A percentile compares a stretch with the other conserved stretches of the same genome.
phyloP scores from a whole-genome alignment of 306 rosid species.

The Lablab purpureus region DNA sequence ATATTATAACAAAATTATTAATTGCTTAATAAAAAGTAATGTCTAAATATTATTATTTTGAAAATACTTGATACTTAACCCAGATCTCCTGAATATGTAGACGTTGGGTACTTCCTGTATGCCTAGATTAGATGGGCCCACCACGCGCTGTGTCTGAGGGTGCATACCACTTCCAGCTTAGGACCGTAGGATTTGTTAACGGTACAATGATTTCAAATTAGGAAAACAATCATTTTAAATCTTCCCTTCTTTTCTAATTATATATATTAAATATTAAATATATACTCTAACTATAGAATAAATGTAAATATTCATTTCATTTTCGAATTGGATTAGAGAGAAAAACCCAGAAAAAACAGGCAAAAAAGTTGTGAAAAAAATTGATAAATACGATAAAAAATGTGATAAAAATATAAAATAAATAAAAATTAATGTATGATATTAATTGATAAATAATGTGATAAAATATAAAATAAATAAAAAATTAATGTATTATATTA shows the following conservation, averaged over 20 bases:
- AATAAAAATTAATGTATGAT: too few relatives aligned
- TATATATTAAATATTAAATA: too few relatives aligned
- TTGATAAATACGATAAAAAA: too few relatives aligned
- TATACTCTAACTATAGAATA: too few relatives aligned
- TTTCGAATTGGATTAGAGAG: too few relatives aligned
- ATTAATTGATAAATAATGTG: too few relatives aligned
- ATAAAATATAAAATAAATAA: too few relatives aligned
- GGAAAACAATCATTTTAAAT: background rate
- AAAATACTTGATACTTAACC: slow-evolving; percentile 46
- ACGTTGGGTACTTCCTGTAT: slow-evolving; percentile 57
- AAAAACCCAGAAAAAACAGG: too few relatives aligned
- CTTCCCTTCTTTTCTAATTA: background rate
- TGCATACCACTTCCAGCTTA: background rate
- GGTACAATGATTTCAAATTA: slow-evolving; percentile 39
- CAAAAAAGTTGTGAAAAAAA: too few relatives aligned
- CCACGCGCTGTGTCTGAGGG: slow-evolving; percentile 34
- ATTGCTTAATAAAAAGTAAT: slow-evolving; percentile 28
- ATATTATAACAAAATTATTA: slow-evolving; percentile 5
- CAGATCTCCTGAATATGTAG: slow-evolving; percentile 43
- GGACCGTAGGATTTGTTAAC: background rate
- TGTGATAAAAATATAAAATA: too few relatives aligned
- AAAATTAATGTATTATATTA: too few relatives aligned
- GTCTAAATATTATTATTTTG: slow-evolving; percentile 36
- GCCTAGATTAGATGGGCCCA: background rate
- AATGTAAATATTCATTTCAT: too few relatives aligned